A percentile compares a stretch with the other conserved stretches of the same genome.
These are phyloP conservation scores for Pistacia atlantica DNA, from an alignment of 345 rosid genomes.

Conservation along the genomic window DNA sequence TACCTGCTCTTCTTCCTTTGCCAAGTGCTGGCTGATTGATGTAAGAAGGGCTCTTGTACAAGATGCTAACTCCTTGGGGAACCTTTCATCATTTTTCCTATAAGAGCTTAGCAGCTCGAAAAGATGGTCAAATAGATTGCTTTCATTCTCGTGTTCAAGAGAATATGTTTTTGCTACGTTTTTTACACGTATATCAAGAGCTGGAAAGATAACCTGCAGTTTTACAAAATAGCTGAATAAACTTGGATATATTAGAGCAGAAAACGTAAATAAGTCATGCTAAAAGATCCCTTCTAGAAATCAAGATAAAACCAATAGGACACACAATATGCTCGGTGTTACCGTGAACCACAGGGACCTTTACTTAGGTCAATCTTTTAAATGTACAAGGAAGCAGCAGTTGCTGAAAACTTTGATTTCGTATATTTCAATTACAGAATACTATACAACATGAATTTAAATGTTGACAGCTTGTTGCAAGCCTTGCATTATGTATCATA, in stretches of 20 bases:
- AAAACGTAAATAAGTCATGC: slow-evolving; percentile 2
- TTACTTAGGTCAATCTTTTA: neutral
- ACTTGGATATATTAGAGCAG: slow-evolving; percentile 4
- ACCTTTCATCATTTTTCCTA: slow-evolving; percentile 47
- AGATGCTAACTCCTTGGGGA: slow-evolving; percentile 65
- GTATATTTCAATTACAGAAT: slow-evolving; percentile 1
- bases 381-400: slow-evolving; percentile 5
- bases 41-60: slow-evolving; percentile 64
- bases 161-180: slow-evolving; percentile 63
- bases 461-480: neutral
- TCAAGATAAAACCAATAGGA: slow-evolving; percentile 11
- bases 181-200: slow-evolving; percentile 66
- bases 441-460: neutral
- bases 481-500: neutral
- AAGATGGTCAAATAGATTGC: slow-evolving; percentile 60
- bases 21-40: slow-evolving; percentile 68
- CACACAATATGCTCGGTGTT: neutral
- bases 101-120: slow-evolving; percentile 50
- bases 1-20: slow-evolving; percentile 80
- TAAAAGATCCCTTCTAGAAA: neutral
- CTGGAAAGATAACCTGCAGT: slow-evolving; percentile 70
- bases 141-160: slow-evolving; percentile 64
- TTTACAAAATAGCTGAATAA: slow-evolving; percentile 15
- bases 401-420: neutral
- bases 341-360: neutral